These are phyloP conservation scores for Vickermania spadyakhi DNA, from an alignment of 208 protist species.

Conservation along the genomic window DNA sequence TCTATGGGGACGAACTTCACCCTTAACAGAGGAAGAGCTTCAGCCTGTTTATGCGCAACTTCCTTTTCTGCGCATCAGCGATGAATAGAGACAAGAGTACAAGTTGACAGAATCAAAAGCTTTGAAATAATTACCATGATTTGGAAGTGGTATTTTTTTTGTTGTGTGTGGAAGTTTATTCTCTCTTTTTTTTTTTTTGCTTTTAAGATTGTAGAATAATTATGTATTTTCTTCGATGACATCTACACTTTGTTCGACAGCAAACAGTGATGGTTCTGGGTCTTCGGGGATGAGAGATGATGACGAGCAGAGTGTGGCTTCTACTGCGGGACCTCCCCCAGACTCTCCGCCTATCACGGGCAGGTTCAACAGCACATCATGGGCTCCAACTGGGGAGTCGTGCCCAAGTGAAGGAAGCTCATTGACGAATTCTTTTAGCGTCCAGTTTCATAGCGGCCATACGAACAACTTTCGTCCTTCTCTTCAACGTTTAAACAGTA, in stretches of 20 bases:
- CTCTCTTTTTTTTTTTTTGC: conserved; percentile 1
- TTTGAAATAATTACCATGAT: too few relatives aligned
- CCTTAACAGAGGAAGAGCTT: conserved; percentile 54
- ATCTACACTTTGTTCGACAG: not conserved
- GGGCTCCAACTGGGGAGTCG: conserved; percentile 19
- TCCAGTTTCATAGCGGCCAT: not conserved
- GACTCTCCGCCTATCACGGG: conserved; percentile 42
- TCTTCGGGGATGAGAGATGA: not conserved
- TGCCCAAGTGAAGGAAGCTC: conserved; percentile 12
- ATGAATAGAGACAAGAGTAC: too few relatives aligned
- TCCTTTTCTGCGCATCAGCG: conserved; percentile 63
- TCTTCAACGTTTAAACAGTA: not conserved
- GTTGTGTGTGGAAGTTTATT: too few relatives aligned
- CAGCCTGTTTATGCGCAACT: conserved; percentile 76
- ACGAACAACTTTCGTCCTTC: not conserved
- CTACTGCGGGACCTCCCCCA: conserved; percentile 66
- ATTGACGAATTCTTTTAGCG: conserved; percentile 10
- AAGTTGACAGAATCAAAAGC: too few relatives aligned
- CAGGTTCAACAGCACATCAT: conserved; percentile 29
- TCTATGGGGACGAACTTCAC: conserved; percentile 40
- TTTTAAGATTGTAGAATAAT: not conserved
- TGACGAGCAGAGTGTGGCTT: conserved; percentile 55
- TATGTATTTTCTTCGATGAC: not conserved
- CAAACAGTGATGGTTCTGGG: not conserved
- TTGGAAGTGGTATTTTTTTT: too few relatives aligned